Evolutionary conservation across 2,329 filamentous ascomycete genomes (phyloP).

Genomic region (Pyrenophora graminea): DNA sequence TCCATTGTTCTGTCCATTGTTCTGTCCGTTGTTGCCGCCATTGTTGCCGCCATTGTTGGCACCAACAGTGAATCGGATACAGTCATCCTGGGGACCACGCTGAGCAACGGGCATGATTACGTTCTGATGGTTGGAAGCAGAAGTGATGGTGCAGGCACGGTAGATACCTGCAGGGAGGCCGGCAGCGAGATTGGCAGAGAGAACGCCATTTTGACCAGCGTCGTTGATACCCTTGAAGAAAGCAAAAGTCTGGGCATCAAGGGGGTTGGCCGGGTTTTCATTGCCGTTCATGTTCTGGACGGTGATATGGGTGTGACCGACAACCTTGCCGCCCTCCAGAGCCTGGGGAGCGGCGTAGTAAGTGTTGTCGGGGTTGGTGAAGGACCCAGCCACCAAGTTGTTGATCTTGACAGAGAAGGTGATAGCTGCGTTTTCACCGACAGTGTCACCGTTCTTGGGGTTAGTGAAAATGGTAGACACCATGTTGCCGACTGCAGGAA

Average conservation of each 20-base stretch:
- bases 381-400: conserved; percentile 58
- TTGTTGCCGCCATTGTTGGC: conserved; percentile 16
- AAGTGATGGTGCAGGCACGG: conserved; percentile 58
- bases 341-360: conserved; percentile 62
- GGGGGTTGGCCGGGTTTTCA: conserved; percentile 43
- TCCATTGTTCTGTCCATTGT: conserved; percentile 4
- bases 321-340: conserved; percentile 49
- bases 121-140: conserved; percentile 59
- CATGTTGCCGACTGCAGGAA: conserved; percentile 58
- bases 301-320: conserved; percentile 58
- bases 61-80: conserved; percentile 54
- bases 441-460: conserved; percentile 50
- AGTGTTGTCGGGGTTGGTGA: conserved; percentile 59
- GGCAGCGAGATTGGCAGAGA: conserved; percentile 51
- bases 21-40: conserved; percentile 5
- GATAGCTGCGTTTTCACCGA: conserved; percentile 52
- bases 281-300: conserved; percentile 54
- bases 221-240: conserved; percentile 66
- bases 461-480: conserved; percentile 58
- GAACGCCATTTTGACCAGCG: conserved; percentile 52
- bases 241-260: conserved; percentile 53
- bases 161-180: conserved; percentile 57
- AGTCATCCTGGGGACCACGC: conserved; percentile 60
- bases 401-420: conserved; percentile 54
- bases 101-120: conserved; percentile 63